Evolutionary conservation across 192 early-diverging fungal genomes (phyloP).

Genomic region (Geosiphon pyriformis): DNA sequence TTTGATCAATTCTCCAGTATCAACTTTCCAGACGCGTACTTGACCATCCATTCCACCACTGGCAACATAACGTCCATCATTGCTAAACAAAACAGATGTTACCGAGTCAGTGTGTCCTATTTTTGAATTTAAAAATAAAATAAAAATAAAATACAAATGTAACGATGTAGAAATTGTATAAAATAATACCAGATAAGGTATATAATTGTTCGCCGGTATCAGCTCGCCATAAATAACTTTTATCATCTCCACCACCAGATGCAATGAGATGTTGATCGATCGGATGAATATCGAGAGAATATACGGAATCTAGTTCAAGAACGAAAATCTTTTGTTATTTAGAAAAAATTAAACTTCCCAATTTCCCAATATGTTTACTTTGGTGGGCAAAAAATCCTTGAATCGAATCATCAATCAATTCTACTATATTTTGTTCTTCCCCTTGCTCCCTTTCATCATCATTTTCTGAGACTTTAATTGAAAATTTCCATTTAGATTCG

Average conservation of each 20-base stretch:
- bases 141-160: background rate
- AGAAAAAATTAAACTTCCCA: background rate
- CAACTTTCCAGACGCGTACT: constrained; percentile 65
- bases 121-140: constrained; percentile 2
- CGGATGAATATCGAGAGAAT: constrained; percentile 77
- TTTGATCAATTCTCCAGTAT: constrained; percentile 56
- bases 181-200: constrained; percentile 39
- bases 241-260: constrained; percentile 92
- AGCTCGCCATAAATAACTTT: constrained; percentile 80
- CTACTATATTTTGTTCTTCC: constrained; percentile 52
- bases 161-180: background rate
- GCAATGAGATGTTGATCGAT: constrained; percentile 58
- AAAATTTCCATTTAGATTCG: background rate
- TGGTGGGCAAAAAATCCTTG: constrained; percentile 89
- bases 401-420: constrained; percentile 77
- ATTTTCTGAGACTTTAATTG: background rate
- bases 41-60: constrained; percentile 96
- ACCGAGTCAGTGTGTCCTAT: constrained; percentile 86
- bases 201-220: constrained; percentile 74
- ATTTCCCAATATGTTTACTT: constrained; percentile 33
- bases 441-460: constrained; percentile 42
- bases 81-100: constrained; percentile 72
- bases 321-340: background rate
- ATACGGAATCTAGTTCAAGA: constrained; percentile 76
- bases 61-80: constrained; percentile 79